These are phyloP conservation scores for Diaporthe ampelina DNA, from an alignment of 2,329 filamentous ascomycete genomes.

Conservation along the genomic window DNA sequence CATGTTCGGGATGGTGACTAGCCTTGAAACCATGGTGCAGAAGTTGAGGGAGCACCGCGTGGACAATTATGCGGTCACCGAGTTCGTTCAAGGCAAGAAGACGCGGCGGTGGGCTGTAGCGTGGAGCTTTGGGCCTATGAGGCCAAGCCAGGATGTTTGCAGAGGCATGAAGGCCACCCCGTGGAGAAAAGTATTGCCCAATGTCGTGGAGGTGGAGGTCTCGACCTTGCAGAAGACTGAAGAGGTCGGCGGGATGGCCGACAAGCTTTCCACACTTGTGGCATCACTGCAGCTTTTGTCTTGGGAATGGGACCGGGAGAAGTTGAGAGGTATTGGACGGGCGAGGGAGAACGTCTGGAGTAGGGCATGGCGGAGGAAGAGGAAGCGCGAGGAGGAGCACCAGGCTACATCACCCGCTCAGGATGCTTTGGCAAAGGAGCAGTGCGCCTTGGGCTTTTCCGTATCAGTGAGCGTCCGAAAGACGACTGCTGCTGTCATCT, in stretches of 20 bases:
- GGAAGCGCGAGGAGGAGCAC: constrained; percentile 52
- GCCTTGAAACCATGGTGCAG: constrained; percentile 73
- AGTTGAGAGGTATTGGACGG: constrained; percentile 71
- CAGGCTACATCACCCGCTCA: too few species aligned
- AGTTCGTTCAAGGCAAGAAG: constrained; percentile 81
- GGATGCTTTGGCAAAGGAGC: constrained; percentile 47
- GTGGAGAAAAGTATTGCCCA: constrained; percentile 61
- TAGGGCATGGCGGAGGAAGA: constrained; percentile 77
- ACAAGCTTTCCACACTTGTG: constrained; percentile 61
- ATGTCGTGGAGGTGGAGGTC: constrained; percentile 55
- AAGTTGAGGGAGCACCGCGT: constrained; percentile 69
- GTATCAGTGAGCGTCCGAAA: constrained; percentile 61
- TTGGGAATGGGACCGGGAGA: constrained; percentile 74
- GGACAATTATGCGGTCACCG: constrained; percentile 85
- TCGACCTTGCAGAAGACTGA: constrained; percentile 61
- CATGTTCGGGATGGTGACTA: constrained; percentile 88
- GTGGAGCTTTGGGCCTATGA: constrained; percentile 82
- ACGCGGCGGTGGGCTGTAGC: constrained; percentile 90
- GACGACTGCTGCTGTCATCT: constrained; percentile 60
- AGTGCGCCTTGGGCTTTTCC: constrained; percentile 70
- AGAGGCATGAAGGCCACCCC: constrained; percentile 57
- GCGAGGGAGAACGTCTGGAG: constrained; percentile 84
- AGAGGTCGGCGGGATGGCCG: constrained; percentile 55
- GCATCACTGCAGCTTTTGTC: constrained; percentile 67
- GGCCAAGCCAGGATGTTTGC: constrained; percentile 68